Base-by-base conservation (phyloP, 148 eudicot genomes). In the Spergularia marina region DNA sequence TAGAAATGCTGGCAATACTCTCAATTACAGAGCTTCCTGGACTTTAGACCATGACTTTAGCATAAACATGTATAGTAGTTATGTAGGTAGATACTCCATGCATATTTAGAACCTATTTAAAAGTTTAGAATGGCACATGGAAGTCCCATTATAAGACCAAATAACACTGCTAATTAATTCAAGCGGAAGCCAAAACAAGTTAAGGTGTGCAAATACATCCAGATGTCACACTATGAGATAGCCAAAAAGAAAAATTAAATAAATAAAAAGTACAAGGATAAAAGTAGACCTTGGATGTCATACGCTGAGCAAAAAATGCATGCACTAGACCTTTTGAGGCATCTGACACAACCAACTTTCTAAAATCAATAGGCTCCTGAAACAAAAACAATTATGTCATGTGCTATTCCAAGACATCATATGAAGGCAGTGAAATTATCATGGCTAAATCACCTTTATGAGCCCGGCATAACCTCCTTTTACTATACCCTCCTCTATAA, bases 311-410 rank as follows among this genome's bases (percentile, higher is more conserved):
- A 76, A 94, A 91, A 74, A 94, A 94, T 12, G 80, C 83, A 86
- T 94, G 95, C 83, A 94, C 91, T 72, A 94, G 89, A 77, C 97
- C 91, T 84, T 76, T 94, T 44, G 93, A 65, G 20, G 95, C 91
- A 71, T 87, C 88, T n/a, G 91, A 80, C 39, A 80, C 34, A 73
- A 91, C 91, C 57, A 94, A 82, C 78, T 89, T 83, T 23, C 82
- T 86, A 70, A 90, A 87, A 76, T 82, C 91, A 65, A 82, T 75
- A 63, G 84, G 77, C 70, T 94, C 98, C 98, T 94, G 85, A 78
- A 84, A 78, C 64, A 65, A 49, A 56, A 76, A 51, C 59, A 23
- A 53, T n/a, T 11, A 51, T 58, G 39, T 81, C 63, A 61, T 63
- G 59, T 60, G n/a, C 66, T 66, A 75, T 34, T 34, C 60, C 64